Percentiles rank a stretch among this genome's conserved stretches.
Conservation (phyloP, 345 rosid species). For the Trapa incisa region DNA sequence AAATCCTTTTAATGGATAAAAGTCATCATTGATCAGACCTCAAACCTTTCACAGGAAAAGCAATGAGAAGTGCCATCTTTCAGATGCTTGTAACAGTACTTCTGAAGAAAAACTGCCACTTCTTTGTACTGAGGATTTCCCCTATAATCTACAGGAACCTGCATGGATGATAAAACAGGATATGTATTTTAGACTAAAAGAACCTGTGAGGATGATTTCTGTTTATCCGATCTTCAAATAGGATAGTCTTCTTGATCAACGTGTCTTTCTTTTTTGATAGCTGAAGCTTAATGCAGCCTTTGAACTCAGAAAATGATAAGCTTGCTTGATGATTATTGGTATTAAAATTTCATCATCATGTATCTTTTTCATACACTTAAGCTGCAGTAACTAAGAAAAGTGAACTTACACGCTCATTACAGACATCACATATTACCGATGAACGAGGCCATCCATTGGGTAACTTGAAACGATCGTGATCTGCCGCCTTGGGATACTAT, state of each 20-base stretch:
- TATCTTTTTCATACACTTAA: not conserved
- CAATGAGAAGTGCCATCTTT: constrained; percentile 3
- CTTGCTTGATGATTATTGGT: too few species aligned
- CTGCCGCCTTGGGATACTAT: too few species aligned
- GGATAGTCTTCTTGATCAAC: too few species aligned
- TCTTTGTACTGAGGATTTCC: not conserved
- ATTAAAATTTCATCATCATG: too few species aligned
- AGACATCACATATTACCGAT: constrained; percentile 5
- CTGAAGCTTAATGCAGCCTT: too few species aligned
- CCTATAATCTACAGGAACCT: not conserved
- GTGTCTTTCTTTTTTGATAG: too few species aligned
- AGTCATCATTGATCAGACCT: not conserved
- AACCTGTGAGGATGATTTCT: too few species aligned
- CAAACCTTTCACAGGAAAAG: not conserved
- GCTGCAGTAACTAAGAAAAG: not conserved
- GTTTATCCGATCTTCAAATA: too few species aligned
- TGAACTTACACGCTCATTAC: constrained; percentile 5
- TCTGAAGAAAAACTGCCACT: not conserved
- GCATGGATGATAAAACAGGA: not conserved
- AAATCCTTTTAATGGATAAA: not conserved
- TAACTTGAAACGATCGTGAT: not conserved
- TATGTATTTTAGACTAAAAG: not conserved
- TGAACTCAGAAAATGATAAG: too few species aligned
- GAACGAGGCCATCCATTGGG: not conserved
- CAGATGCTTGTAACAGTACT: not conserved